A percentile compares a stretch with the other conserved stretches of the same genome.
Evolutionary conservation across 2,329 filamentous ascomycete species (phyloP).

Genomic region (Ophiostoma angusticollis): DNA sequence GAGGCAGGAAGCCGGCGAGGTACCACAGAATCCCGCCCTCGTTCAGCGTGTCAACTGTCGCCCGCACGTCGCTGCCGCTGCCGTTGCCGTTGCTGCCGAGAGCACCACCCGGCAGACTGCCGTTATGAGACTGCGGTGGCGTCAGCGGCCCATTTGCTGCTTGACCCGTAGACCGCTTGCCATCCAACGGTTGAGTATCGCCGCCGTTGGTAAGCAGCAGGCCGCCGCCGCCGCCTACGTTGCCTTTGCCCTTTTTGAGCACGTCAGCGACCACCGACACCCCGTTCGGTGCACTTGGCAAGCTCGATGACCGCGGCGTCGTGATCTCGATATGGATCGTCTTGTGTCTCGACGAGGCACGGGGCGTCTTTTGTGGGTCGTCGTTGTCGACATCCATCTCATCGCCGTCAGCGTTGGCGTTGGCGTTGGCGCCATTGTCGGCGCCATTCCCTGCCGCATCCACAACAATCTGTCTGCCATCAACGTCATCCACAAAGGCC

Average conservation of each 20-base stretch:
- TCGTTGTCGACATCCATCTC: conserved; percentile 17
- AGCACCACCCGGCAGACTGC: conserved; percentile 28
- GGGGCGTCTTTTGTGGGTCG: conserved; percentile 7
- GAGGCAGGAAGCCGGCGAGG: conserved; percentile 63
- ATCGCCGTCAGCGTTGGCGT: conserved; percentile 17
- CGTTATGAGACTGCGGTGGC: conserved; percentile 49
- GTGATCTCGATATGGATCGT: conserved; percentile 30
- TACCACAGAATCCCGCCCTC: conserved; percentile 84
- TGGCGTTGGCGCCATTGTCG: too few species aligned
- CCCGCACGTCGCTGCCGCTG: conserved; percentile 22
- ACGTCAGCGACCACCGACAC: conserved; percentile 13
- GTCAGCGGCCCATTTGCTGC: conserved; percentile 40
- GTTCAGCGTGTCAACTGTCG: conserved; percentile 39
- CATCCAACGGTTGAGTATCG: too few species aligned
- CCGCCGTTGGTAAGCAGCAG: conserved; percentile 21
- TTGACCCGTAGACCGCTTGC: too few species aligned
- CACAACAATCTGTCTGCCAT: conserved; percentile 34
- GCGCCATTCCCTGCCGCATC: too few species aligned
- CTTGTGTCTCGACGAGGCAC: conserved; percentile 9
- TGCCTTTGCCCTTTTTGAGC: background rate
- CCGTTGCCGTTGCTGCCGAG: background rate
- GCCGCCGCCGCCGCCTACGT: background rate
- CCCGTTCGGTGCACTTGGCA: conserved; percentile 17
- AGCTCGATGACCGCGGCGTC: conserved; percentile 21
- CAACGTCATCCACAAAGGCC: too few species aligned